phyloP scores from a whole-genome alignment of 192 early-diverging fungal genomes.

The Phlyctochytrium bullatum region DNA sequence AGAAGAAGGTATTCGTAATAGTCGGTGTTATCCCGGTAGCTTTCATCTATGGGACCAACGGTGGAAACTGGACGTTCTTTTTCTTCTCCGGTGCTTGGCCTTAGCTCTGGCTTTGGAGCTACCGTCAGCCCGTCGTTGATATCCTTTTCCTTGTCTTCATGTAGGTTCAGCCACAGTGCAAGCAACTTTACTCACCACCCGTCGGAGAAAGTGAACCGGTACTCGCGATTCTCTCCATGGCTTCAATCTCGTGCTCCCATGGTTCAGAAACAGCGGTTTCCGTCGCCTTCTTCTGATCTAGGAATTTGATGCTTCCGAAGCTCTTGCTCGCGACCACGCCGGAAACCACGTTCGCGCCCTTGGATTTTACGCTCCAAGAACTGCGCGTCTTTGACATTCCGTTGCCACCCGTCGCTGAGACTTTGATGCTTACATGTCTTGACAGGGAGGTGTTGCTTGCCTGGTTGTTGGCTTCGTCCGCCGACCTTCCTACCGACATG shows the following conservation, averaged over 20 bases:
- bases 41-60: slow-evolving; percentile 24
- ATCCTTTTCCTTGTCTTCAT: neutral
- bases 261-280: neutral
- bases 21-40: slow-evolving; percentile 37
- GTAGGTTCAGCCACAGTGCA: too few species aligned
- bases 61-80: slow-evolving; percentile 18
- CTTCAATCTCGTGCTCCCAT: neutral
- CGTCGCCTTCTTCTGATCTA: neutral
- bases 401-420: slow-evolving; percentile 10
- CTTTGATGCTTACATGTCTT: slow-evolving; percentile 6
- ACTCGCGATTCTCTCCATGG: neutral
- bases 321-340: neutral
- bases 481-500: neutral
- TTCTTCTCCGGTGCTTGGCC: neutral
- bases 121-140: neutral
- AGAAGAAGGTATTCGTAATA: slow-evolving; percentile 58
- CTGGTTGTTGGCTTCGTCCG: neutral
- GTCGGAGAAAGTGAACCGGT: too few species aligned
- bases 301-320: neutral
- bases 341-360: neutral
- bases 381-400: slow-evolving; percentile 10
- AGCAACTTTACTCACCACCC: neutral
- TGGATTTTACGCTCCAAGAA: slow-evolving; percentile 8
- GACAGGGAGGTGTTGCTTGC: neutral
- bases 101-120: neutral